phyloP scores from a whole-genome alignment of 129 eudicot species.

The Arctium lappa region DNA sequence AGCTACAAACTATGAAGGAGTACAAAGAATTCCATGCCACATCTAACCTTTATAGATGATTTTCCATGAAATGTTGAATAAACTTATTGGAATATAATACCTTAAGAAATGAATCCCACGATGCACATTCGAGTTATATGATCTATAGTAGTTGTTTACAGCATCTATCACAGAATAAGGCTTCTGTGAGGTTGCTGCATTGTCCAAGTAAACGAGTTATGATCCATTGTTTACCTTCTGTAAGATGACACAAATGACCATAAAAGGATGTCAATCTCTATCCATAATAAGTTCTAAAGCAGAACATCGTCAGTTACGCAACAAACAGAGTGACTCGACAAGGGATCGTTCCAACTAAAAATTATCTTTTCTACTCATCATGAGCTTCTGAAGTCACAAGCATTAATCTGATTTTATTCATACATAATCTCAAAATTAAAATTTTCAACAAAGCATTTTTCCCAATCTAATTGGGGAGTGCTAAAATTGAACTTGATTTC shows the following conservation, averaged over 20 bases:
- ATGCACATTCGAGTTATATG: conserved; percentile 89
- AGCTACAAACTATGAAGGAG: too few relatives aligned
- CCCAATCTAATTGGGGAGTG: too few relatives aligned
- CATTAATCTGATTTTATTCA: too few relatives aligned
- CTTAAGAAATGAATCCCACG: conserved; percentile 98
- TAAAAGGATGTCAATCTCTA: neutral
- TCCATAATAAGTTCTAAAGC: neutral
- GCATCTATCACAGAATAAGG: conserved; percentile 77
- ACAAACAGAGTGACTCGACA: neutral
- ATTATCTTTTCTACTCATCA: neutral
- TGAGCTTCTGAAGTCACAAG: too few relatives aligned
- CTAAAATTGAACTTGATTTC: too few relatives aligned
- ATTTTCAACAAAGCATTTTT: too few relatives aligned
- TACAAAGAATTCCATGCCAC: neutral
- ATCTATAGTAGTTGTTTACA: conserved; percentile 65
- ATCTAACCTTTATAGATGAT: neutral
- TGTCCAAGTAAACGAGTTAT: too few relatives aligned
- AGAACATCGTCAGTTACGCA: neutral
- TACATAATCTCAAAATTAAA: too few relatives aligned
- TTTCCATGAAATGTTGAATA: neutral
- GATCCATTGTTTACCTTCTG: too few relatives aligned
- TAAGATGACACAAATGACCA: too few relatives aligned
- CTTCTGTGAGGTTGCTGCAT: conserved; percentile 87
- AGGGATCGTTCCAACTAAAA: neutral
- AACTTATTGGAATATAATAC: conserved; percentile 27